Evolutionary conservation across 257 asterid genomes (phyloP).

Genomic region (Fraxinus americana): DNA sequence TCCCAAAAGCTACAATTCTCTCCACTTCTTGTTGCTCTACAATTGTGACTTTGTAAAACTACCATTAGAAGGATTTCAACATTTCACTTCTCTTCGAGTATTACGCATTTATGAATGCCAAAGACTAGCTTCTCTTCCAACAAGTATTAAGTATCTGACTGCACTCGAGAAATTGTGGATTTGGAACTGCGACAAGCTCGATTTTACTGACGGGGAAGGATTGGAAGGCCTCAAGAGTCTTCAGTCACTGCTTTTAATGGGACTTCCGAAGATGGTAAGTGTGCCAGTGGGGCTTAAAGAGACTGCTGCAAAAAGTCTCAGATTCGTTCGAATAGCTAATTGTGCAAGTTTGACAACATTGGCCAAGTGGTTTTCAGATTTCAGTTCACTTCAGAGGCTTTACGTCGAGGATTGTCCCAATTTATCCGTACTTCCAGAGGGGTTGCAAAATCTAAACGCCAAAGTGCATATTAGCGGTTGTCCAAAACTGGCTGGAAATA

Average conservation of each 20-base stretch:
- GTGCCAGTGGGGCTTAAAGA: constrained; percentile 41
- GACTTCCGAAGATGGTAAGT: constrained; percentile 47
- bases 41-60: constrained; percentile 39
- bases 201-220: constrained; percentile 38
- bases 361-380: constrained; percentile 45
- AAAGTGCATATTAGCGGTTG: constrained; percentile 47
- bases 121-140: constrained; percentile 42
- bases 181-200: constrained; percentile 59
- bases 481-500: constrained; percentile 27
- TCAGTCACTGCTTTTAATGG: constrained; percentile 54
- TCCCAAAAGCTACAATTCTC: constrained; percentile 32
- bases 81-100: constrained; percentile 40
- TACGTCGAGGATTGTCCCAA: constrained; percentile 53
- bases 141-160: constrained; percentile 35
- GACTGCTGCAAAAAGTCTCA: constrained; percentile 35
- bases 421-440: constrained; percentile 33
- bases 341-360: constrained; percentile 34
- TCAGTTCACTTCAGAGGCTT: constrained; percentile 36
- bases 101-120: constrained; percentile 53
- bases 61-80: constrained; percentile 40
- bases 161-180: constrained; percentile 59
- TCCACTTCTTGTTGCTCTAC: constrained; percentile 49
- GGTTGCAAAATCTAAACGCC: constrained; percentile 19
- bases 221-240: constrained; percentile 40
- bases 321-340: constrained; percentile 40